A percentile compares a stretch with the other conserved stretches of the same genome.
phyloP scores from a whole-genome alignment of 2,329 filamentous ascomycete species.

The Trichophyton schoenleinii region DNA sequence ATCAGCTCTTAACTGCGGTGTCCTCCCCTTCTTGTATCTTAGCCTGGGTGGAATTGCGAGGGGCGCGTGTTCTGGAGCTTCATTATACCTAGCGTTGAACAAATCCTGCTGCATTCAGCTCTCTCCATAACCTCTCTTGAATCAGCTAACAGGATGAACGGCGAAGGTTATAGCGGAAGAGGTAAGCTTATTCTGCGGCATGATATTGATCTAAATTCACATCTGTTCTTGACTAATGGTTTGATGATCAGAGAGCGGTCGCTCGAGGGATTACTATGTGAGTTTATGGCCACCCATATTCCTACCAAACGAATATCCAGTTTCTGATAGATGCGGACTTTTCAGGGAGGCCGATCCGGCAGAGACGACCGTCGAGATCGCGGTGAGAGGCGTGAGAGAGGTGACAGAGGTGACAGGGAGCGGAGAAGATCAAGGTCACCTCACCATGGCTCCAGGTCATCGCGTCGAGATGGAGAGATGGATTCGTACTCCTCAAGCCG shows the following conservation, averaged over 20 bases:
- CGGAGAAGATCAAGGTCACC: constrained; percentile 79
- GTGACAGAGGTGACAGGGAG: constrained; percentile 40
- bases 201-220: not conserved
- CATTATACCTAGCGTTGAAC: not conserved
- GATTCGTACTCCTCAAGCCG: constrained; percentile 89
- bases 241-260: constrained; percentile 35
- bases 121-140: not conserved
- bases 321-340: constrained; percentile 16
- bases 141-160: constrained; percentile 52
- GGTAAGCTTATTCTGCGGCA: constrained; percentile 39
- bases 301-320: constrained; percentile 16
- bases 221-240: not conserved
- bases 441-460: constrained; percentile 53
- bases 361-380: constrained; percentile 30
- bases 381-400: constrained; percentile 35
- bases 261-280: constrained; percentile 44
- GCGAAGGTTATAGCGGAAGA: constrained; percentile 67
- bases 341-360: constrained; percentile 37
- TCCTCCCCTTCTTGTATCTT: too few species aligned
- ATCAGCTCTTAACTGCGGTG: not conserved
- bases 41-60: not conserved
- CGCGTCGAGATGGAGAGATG: constrained; percentile 60
- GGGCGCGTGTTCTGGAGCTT: not conserved
- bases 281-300: constrained; percentile 17
- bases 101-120: not conserved